phyloP scores from a whole-genome alignment of 225 moss, liverwort and hornwort species.

The Physcomitrellopsis africana region DNA sequence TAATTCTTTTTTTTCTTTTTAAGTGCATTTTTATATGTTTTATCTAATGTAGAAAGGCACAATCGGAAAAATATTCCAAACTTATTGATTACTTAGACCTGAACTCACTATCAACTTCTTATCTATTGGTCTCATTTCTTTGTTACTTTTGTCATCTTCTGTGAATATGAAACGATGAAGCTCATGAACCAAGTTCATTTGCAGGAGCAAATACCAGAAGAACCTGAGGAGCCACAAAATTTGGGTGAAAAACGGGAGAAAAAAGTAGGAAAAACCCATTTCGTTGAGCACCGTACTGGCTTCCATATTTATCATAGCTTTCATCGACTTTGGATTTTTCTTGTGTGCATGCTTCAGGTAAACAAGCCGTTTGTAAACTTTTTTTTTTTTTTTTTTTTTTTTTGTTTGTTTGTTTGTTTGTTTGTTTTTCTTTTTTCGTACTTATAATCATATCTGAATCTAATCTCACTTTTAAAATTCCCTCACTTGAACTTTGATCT shows the following conservation, averaged over 20 bases:
- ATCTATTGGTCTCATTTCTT: too few relatives aligned
- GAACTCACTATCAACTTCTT: too few relatives aligned
- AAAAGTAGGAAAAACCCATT: conserved; percentile 84
- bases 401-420: conserved; percentile 40
- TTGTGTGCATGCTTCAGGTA: conserved; percentile 95
- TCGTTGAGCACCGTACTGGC: conserved; percentile 86
- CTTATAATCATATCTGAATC: neutral
- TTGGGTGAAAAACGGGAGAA: conserved; percentile 52
- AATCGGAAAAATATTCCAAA: too few relatives aligned
- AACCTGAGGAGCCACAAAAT: conserved; percentile 38
- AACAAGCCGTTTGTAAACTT: conserved; percentile 52
- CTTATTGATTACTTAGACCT: too few relatives aligned
- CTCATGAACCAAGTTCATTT: conserved; percentile 25
- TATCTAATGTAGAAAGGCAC: too few relatives aligned
- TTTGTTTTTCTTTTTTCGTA: too few relatives aligned
- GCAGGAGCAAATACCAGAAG: conserved; percentile 34
- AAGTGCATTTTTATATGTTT: too few relatives aligned
- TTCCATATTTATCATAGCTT: conserved; percentile 97
- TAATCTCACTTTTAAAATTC: conserved; percentile 14
- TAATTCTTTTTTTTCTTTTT: too few relatives aligned
- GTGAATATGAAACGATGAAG: conserved; percentile 11
- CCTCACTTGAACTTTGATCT: conserved; percentile 40
- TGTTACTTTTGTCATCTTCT: neutral
- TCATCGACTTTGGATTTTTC: conserved; percentile 95
- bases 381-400: conserved; percentile 60